phyloP scores from a whole-genome alignment of 805 yeast species.

The Pichia phayaonensis region DNA sequence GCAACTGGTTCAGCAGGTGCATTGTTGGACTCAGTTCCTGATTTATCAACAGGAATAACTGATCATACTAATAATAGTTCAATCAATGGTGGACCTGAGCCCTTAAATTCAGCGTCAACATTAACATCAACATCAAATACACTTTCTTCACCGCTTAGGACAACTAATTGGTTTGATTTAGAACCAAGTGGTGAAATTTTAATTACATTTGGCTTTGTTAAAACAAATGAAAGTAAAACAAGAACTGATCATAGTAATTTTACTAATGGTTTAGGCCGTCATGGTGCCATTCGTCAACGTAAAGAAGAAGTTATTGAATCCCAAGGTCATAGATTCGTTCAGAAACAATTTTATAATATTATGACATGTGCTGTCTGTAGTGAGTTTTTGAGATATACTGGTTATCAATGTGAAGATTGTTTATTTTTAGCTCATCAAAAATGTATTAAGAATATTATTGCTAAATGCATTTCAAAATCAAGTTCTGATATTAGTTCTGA shows the following conservation, averaged over 20 bases:
- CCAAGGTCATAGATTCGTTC: slow-evolving; percentile 95
- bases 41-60: neutral
- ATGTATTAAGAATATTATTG: slow-evolving; percentile 73
- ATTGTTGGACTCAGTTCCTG: neutral
- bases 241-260: slow-evolving; percentile 38
- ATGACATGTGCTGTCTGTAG: slow-evolving; percentile 98
- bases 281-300: slow-evolving; percentile 94
- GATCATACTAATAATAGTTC: neutral
- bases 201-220: slow-evolving; percentile 71
- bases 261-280: slow-evolving; percentile 77
- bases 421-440: slow-evolving; percentile 72
- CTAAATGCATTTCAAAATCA: slow-evolving; percentile 75
- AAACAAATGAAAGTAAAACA: slow-evolving; percentile 38
- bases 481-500: slow-evolving; percentile 62
- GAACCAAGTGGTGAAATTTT: slow-evolving; percentile 93
- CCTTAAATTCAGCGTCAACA: neutral
- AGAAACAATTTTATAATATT: slow-evolving; percentile 88
- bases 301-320: slow-evolving; percentile 88
- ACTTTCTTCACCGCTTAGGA: slow-evolving; percentile 20
- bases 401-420: slow-evolving; percentile 82
- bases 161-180: slow-evolving; percentile 77
- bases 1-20: neutral
- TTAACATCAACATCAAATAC: slow-evolving; percentile 11
- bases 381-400: slow-evolving; percentile 83
- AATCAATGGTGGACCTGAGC: neutral